Conservation (phyloP, 345 rosid genomes). For the Combretum micranthum region DNA sequence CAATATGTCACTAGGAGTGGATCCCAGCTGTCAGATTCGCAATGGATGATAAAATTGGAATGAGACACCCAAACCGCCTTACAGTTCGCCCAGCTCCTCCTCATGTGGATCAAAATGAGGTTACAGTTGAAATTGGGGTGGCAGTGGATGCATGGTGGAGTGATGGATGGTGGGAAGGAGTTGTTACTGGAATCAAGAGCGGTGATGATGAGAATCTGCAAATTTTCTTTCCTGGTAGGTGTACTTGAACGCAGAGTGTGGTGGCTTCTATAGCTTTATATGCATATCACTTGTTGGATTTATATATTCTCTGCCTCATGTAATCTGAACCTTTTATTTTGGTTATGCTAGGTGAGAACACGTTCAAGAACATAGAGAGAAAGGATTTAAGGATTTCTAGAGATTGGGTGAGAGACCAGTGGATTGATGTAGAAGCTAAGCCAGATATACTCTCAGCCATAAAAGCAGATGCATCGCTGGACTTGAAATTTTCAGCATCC, state of each 20-base stretch:
- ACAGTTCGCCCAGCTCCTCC: slow-evolving; percentile 69
- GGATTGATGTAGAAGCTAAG: slow-evolving; percentile 67
- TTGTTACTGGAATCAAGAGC: slow-evolving; percentile 38
- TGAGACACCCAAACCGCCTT: slow-evolving; percentile 63
- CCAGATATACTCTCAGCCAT: slow-evolving; percentile 53
- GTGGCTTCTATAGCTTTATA: background rate
- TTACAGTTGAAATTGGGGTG: slow-evolving; percentile 38
- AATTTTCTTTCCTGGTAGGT: slow-evolving; percentile 72
- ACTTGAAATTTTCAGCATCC: slow-evolving; percentile 39
- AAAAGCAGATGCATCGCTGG: slow-evolving; percentile 27
- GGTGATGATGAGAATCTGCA: slow-evolving; percentile 37
- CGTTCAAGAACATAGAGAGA: slow-evolving; percentile 41
- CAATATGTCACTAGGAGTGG: slow-evolving; percentile 58
- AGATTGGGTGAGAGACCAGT: slow-evolving; percentile 72
- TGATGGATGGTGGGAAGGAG: slow-evolving; percentile 99
- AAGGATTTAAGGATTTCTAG: slow-evolving; percentile 64
- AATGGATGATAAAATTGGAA: slow-evolving; percentile 71
- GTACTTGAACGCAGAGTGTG: slow-evolving; percentile 1
- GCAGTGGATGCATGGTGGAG: slow-evolving; percentile 99
- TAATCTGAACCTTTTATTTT: slow-evolving; percentile 6
- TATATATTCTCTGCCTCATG: background rate
- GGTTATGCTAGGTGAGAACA: slow-evolving; percentile 53
- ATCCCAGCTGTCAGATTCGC: slow-evolving; percentile 67
- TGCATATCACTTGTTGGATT: slow-evolving; percentile 1
- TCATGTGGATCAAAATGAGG: slow-evolving; percentile 23